A percentile compares a stretch with the other conserved stretches of the same genome.
phyloP scores from a whole-genome alignment of 2,329 filamentous ascomycete species.

The Endothia cerciana region DNA sequence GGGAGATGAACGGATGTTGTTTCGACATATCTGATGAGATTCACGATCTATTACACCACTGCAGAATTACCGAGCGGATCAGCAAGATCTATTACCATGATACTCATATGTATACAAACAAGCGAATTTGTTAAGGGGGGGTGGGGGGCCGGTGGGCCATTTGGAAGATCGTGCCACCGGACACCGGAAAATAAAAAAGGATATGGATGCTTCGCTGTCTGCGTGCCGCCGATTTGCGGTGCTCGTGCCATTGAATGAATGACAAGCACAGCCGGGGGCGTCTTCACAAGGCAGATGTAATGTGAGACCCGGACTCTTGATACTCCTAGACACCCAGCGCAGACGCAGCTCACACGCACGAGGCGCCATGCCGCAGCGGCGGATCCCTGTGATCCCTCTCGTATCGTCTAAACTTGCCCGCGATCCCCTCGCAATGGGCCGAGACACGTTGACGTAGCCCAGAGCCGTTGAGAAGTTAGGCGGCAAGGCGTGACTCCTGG shows the following conservation, averaged over 20 bases:
- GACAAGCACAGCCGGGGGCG: too few relatives aligned
- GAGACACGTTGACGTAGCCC: background rate
- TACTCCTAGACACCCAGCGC: background rate
- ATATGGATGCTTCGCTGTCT: too few relatives aligned
- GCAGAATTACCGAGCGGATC: background rate
- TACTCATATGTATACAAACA: background rate
- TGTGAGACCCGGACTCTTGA: background rate
- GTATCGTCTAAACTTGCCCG: background rate
- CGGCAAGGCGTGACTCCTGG: background rate
- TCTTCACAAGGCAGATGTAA: too few relatives aligned
- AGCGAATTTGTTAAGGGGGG: background rate
- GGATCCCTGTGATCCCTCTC: background rate
- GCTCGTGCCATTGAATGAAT: too few relatives aligned
- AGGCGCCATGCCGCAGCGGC: background rate
- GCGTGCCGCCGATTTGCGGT: too few relatives aligned
- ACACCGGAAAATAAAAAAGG: background rate
- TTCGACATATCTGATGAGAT: background rate
- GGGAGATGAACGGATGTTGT: background rate
- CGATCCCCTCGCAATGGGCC: background rate
- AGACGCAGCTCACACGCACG: background rate
- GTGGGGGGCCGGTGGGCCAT: too few relatives aligned
- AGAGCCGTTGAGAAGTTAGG: too few relatives aligned
- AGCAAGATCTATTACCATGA: conserved; percentile 10
- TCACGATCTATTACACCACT: background rate
- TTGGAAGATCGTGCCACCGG: too few relatives aligned